Evolutionary conservation across 257 asterid species (phyloP).

Genomic region (Gynochthodes officinalis): DNA sequence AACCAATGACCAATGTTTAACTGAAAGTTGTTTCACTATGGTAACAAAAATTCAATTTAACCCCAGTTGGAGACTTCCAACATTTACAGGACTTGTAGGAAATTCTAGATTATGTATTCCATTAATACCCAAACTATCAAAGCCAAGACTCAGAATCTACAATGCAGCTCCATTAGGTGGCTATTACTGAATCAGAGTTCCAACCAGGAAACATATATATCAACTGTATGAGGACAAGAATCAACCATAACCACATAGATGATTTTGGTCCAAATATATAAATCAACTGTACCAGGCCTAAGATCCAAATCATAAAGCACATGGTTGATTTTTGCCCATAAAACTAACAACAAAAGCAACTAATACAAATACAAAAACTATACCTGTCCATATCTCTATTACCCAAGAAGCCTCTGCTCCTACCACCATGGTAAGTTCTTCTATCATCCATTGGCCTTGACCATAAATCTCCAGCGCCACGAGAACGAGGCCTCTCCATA

Average conservation of each 20-base stretch:
- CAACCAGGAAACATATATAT: background rate
- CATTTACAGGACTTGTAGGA: background rate
- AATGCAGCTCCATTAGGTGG: background rate
- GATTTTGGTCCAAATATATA: background rate
- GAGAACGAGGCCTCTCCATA: conserved; percentile 85
- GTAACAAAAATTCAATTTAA: background rate
- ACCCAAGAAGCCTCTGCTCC: conserved; percentile 73
- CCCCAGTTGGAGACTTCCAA: background rate
- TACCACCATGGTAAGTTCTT: conserved; percentile 69
- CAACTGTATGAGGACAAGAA: background rate
- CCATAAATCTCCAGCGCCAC: conserved; percentile 68
- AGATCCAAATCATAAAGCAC: background rate
- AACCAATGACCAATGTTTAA: background rate
- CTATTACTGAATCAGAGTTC: background rate
- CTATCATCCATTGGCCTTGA: conserved; percentile 57
- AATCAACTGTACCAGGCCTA: background rate
- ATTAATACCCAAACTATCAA: no score
- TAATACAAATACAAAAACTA: background rate
- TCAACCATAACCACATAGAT: background rate
- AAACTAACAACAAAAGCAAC: background rate
- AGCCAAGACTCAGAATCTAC: background rate
- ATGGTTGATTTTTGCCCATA: background rate
- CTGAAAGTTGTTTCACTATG: background rate
- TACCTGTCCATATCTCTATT: conserved; percentile 81
- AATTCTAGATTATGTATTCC: background rate